phyloP scores from a whole-genome alignment of 2,329 filamentous ascomycete genomes.

The Colletotrichum karsti region DNA sequence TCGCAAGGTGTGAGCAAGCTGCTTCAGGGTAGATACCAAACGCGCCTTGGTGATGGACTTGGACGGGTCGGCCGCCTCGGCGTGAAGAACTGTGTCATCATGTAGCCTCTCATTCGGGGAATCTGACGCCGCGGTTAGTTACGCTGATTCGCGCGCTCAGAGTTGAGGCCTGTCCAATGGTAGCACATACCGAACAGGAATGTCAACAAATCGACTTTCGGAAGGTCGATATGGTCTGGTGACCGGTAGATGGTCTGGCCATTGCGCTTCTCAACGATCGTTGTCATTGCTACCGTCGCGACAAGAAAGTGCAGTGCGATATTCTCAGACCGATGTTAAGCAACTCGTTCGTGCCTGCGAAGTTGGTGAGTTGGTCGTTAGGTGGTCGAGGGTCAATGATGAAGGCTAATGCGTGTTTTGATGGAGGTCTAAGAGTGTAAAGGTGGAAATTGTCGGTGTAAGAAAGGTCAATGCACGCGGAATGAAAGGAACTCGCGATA shows the following conservation, averaged over 20 bases:
- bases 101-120: constrained; percentile 30
- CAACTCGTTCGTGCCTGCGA: neutral
- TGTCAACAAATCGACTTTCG: constrained; percentile 51
- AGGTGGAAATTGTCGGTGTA: neutral
- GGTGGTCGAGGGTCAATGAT: too few relatives aligned
- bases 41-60: constrained; percentile 61
- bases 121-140: neutral
- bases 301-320: too few relatives aligned
- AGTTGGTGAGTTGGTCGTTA: too few relatives aligned
- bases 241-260: constrained; percentile 46
- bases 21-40: constrained; percentile 56
- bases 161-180: too few relatives aligned
- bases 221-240: constrained; percentile 40
- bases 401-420: too few relatives aligned
- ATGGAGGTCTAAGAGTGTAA: neutral
- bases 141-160: too few relatives aligned
- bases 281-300: constrained; percentile 6
- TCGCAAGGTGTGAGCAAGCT: constrained; percentile 64
- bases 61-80: constrained; percentile 64
- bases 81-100: constrained; percentile 62
- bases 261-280: constrained; percentile 23
- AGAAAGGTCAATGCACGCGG: neutral
- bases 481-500: neutral
- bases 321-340: too few relatives aligned
- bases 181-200: constrained; percentile 49